phyloP scores from a whole-genome alignment of 2,329 filamentous ascomycete species.

The Trichophaea hybrida region DNA sequence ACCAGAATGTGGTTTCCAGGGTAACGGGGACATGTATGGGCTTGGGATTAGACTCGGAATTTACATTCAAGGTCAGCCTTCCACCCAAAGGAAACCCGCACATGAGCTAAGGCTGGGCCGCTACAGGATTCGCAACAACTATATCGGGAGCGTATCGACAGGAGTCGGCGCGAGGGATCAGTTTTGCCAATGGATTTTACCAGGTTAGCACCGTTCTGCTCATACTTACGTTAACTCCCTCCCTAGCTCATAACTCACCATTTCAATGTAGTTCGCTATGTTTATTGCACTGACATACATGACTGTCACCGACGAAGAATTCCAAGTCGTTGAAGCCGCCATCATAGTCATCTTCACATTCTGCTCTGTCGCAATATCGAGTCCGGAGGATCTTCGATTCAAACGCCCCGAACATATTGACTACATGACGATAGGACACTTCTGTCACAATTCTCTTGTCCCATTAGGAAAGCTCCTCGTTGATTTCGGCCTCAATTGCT shows the following conservation, averaged over 20 bases:
- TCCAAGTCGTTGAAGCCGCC: slow-evolving; percentile 19
- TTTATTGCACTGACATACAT: slow-evolving; percentile 19
- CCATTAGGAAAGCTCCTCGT: neutral
- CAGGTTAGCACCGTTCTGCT: too few relatives aligned
- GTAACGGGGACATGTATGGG: slow-evolving; percentile 28
- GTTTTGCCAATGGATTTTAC: neutral
- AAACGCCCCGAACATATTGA: neutral
- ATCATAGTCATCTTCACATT: slow-evolving; percentile 16
- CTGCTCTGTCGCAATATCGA: neutral
- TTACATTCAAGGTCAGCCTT: slow-evolving; percentile 21
- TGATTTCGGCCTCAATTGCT: slow-evolving; percentile 6
- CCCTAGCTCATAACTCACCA: too few relatives aligned
- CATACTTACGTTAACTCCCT: too few relatives aligned
- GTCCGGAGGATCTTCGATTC: neutral
- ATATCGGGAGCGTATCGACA: slow-evolving; percentile 1
- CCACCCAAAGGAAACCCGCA: neutral
- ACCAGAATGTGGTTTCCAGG: slow-evolving; percentile 20
- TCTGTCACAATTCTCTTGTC: neutral
- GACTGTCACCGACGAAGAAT: slow-evolving; percentile 12
- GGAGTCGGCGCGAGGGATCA: neutral
- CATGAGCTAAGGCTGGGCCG: neutral
- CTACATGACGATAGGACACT: too few relatives aligned
- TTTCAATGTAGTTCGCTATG: slow-evolving; percentile 11
- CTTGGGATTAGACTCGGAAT: slow-evolving; percentile 28
- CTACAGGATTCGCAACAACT: slow-evolving; percentile 44